Base-by-base conservation (phyloP, 1,284 basidiomycete species). In the Athelia psychrophila region DNA sequence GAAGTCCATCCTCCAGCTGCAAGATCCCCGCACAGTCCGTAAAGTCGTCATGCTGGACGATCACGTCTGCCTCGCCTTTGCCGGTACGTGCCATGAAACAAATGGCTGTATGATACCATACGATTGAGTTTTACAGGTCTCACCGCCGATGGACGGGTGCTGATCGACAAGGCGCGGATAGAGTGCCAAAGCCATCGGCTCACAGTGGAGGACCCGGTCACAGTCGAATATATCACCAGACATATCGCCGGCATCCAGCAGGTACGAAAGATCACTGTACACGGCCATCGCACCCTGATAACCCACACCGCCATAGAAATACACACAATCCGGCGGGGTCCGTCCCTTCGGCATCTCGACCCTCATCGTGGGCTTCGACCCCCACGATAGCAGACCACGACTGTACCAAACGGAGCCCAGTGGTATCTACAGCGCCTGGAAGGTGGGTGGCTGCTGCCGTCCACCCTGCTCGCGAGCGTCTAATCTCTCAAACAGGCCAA, bases 1-100 rank as follows among this genome's bases (percentile, higher is more conserved):
- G 87, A 99, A 98, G 74, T 95, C 93, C 0, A 86, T 98, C 16
- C 79, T 98, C 23, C 97, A 99, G 71, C 81, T 99, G 8, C 97
- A 99, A 78, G 97, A 99, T 74, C 92, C 97, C 10, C 81, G 97
- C 51, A 99, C 97, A 2, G 95, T 99, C 16, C 82, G 96, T 54
- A 99, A 99, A 71, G 96, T 98, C 13, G 97, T 93, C 56, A 96
- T 98, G 93, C 77, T 99, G 42, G 97, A 99, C 65, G 96, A 99
- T 67, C 97, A 99, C 68, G 77, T 99, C 56, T 98, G 95, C 68
- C 81, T 99, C 49, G 97, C 96, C 16, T 99, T 99, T 74, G 95
- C 97, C 51, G 96, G 95, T 96, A 61, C 53, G 82, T 67, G 22
- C 3, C 46, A 52, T 38, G 32, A 13, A n/a, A 46, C 49, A 53